Conservation (phyloP, 176 grass and related monocot species). For the Musa beccarii region DNA sequence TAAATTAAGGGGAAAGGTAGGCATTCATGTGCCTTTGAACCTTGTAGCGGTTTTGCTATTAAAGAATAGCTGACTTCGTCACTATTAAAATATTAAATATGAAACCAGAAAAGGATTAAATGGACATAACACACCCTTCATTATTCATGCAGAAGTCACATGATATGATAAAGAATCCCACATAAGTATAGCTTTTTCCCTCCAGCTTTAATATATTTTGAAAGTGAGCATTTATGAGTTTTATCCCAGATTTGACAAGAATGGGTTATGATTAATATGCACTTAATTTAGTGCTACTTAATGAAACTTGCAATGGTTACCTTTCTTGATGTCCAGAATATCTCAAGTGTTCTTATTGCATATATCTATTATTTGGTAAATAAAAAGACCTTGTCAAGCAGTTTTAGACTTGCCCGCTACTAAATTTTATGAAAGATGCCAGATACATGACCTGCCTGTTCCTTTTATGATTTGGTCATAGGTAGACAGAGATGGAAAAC, state of each 20-base stretch:
- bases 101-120: too few relatives aligned
- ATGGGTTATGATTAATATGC: background rate
- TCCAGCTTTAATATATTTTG: too few relatives aligned
- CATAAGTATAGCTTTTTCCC: too few relatives aligned
- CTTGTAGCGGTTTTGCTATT: too few relatives aligned
- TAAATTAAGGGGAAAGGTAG: too few relatives aligned
- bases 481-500: constrained; percentile 37
- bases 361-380: background rate
- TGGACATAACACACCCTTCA: too few relatives aligned
- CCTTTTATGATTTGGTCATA: constrained; percentile 18
- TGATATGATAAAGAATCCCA: too few relatives aligned
- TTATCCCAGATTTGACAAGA: background rate
- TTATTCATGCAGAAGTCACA: too few relatives aligned
- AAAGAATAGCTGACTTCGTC: too few relatives aligned
- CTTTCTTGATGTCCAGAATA: background rate
- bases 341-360: background rate
- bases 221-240: too few relatives aligned
- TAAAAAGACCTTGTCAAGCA: background rate
- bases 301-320: background rate
- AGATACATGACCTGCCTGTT: background rate
- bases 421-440: background rate
- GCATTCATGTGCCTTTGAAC: too few relatives aligned
- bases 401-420: background rate
- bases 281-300: background rate
- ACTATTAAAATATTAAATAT: too few relatives aligned